Conservation (phyloP, 306 rosid species). For the Geum urbanum region DNA sequence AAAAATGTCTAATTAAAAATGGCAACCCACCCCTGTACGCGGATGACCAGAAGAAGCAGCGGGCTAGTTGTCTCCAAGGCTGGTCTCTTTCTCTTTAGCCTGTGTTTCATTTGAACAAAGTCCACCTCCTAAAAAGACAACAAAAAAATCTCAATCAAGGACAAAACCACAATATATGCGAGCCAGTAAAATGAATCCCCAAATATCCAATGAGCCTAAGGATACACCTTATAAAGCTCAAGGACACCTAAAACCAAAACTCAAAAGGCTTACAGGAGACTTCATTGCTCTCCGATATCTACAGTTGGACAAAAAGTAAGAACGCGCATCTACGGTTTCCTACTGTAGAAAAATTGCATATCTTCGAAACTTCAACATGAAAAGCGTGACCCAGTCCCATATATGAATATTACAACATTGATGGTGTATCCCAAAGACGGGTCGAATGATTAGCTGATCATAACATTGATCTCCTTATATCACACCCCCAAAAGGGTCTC, state of each 20-base stretch:
- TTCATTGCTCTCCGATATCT: background rate
- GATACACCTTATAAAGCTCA: background rate
- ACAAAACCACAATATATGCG: background rate
- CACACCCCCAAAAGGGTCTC: background rate
- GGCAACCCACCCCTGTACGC: conserved; percentile 65
- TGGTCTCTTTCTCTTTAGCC: conserved; percentile 60
- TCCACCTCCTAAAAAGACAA: conserved; percentile 62
- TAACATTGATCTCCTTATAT: no score
- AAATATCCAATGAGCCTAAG: background rate
- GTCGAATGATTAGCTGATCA: no score
- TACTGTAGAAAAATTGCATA: background rate
- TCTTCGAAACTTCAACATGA: background rate
- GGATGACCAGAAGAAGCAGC: conserved; percentile 52
- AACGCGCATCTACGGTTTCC: background rate
- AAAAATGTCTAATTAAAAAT: background rate
- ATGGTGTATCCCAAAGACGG: no score
- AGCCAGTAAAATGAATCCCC: background rate
- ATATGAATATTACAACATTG: background rate
- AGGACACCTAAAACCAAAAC: background rate
- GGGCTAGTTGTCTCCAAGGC: conserved; percentile 25
- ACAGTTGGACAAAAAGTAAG: background rate
- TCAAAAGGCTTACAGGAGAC: background rate
- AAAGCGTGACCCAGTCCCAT: background rate
- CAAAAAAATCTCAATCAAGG: background rate
- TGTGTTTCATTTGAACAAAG: conserved; percentile 60